Evolutionary conservation across 352 stramenopile species (phyloP), one percentile per base, ranked within the genome.

Genomic region (Phytophthora sansomeana): DNA sequence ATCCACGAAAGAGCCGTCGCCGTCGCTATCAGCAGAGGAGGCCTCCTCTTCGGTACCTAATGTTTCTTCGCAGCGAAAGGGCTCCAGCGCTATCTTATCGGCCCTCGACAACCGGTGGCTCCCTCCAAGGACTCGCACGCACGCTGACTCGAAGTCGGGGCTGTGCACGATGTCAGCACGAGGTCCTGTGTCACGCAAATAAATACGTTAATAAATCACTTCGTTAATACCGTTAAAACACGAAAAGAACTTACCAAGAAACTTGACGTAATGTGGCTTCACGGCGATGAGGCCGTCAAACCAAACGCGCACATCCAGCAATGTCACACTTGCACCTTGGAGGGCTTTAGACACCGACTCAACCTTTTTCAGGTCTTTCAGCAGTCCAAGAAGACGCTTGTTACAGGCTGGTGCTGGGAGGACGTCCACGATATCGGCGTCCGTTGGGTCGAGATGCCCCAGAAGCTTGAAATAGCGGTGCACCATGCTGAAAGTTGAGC

Each of bases 401-500:
- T 62, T 62, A 28, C 28, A 41, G 2, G 41, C 28, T 24, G 54
- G 43, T 14, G 29, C 35, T 3, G 16, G 55, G 14, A 63, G 16
- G 8, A 61, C 21, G n/a, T 63, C 43, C 6, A 44, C 33, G 6
- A 56, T 56, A 10, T 42, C 44, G 16, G 42, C 44, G 9, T 63
- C 56, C 5, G 55, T 24, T 24, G 13, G 13, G 5, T 55, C 43
- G 19, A 63, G 30, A 14, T 56, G 36, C 56, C 56, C 24, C 0
- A 63, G 44, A n/a, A 47, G 56, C 56, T 42, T 39, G 16, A 63
- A 56, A 6, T 56, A 63, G 10, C 44, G 44, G n/a, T 30, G 32
- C 9, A 48, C 14, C 43, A 63, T 63, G 1, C 11, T 28, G 26
- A 39, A 39, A 35, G 44, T 52, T 13, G 26, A 52, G 14, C 26